Conservation (phyloP, 441 rosid species). For the Brassica balearica region DNA sequence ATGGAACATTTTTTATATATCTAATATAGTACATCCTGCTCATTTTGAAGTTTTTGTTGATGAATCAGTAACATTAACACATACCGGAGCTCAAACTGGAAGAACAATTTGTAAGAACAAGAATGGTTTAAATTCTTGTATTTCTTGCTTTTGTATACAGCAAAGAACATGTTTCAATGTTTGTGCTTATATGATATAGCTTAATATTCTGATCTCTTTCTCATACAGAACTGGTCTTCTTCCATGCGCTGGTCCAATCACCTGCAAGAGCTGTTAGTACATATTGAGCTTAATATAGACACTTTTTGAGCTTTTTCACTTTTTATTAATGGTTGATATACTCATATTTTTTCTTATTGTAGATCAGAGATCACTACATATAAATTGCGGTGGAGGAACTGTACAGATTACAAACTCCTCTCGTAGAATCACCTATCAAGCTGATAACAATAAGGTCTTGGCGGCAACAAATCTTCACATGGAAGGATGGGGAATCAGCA, state of each 20-base stretch:
- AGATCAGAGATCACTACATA: constrained; percentile 58
- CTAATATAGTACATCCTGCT: constrained; percentile 13
- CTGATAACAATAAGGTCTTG: constrained; percentile 51
- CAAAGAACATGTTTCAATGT: background rate
- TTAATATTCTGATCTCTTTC: background rate
- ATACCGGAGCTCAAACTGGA: constrained; percentile 55
- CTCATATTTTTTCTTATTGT: constrained; percentile 14
- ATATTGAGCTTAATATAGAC: background rate
- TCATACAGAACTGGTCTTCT: constrained; percentile 48
- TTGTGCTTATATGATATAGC: background rate
- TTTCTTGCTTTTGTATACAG: background rate
- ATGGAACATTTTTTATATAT: background rate
- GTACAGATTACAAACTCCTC: constrained; percentile 42
- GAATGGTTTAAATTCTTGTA: background rate
- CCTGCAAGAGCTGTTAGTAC: constrained; percentile 45
- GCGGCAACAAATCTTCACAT: constrained; percentile 50
- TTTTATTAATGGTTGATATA: background rate
- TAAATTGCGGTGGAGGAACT: constrained; percentile 69
- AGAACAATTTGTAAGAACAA: constrained; percentile 51
- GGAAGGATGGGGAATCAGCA: constrained; percentile 62
- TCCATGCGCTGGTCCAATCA: constrained; percentile 57
- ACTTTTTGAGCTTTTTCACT: background rate
- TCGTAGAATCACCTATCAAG: constrained; percentile 49
- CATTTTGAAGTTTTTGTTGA: constrained; percentile 45
- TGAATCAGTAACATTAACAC: constrained; percentile 73